Percentiles rank a stretch among this genome's conserved stretches.
phyloP scores from a whole-genome alignment of 106 monocot species.

The Cymbidium sinense region DNA sequence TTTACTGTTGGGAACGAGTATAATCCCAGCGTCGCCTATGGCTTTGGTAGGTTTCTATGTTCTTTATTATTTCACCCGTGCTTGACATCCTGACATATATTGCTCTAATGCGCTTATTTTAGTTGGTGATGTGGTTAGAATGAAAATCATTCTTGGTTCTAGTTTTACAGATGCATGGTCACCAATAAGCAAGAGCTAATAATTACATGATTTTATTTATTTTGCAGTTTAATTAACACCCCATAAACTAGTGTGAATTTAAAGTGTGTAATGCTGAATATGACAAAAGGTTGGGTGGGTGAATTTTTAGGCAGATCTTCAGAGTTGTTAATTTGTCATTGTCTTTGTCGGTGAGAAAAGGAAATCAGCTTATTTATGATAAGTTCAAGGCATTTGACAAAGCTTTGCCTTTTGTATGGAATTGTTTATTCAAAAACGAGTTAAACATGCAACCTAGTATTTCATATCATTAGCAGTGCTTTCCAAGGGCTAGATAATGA shows the following conservation, averaged over 20 bases:
- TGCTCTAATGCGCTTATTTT: background rate
- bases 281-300: background rate
- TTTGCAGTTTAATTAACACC: too few relatives aligned
- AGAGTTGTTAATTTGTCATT: background rate
- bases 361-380: background rate
- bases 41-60: constrained; percentile 54
- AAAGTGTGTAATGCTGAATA: background rate
- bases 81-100: background rate
- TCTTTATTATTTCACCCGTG: background rate
- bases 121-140: background rate
- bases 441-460: too few relatives aligned
- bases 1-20: constrained; percentile 73
- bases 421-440: too few relatives aligned
- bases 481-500: too few relatives aligned
- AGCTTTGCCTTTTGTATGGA: too few relatives aligned
- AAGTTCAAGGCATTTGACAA: background rate
- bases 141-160: background rate
- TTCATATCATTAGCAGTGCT: too few relatives aligned
- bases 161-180: background rate
- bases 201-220: background rate
- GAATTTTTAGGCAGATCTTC: background rate
- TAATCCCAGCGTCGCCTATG: constrained; percentile 65
- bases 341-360: background rate
- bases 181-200: background rate
- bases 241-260: background rate